Base-by-base conservation (phyloP, 768 basidiomycete species). In the Termitomyces sp. region DNA sequence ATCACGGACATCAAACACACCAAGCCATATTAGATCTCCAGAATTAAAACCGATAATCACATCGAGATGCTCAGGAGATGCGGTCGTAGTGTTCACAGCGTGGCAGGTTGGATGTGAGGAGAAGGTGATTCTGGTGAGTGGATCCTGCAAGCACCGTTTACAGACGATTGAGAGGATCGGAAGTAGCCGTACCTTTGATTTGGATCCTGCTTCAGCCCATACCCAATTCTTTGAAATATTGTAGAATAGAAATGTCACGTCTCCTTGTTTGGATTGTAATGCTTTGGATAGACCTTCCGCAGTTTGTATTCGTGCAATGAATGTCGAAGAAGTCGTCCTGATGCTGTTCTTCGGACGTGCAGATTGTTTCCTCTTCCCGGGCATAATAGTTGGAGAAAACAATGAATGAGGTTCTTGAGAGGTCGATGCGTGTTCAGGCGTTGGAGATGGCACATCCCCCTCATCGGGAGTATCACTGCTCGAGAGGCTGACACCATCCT, bases 11-110 rank as follows among this genome's bases (percentile, higher is more conserved):
- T 23, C 9, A 32, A 46, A 70, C 81, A 63, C 62, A 91, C 95
- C 95, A 57, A 98, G 79, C 97, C 97, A 98, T 51, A 98, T 75
- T 40, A 99, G 77, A 74, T 99, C 97, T n/a, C 97, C 97, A 0
- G 95, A 91, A 61, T 78, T 82, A 69, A 97, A 98, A 5, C 96
- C 97, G 66, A 98, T 89, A 59, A 98, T 82, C 6, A 97, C 79
- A 66, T 98, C 95, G 36, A 98, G 73, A 47, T 86, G 84, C 44
- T 93, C 88, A 12, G 88, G 75, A 3, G 86, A 87, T 7, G 91
- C 85, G 2, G 95, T 97, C 2, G 82, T 71, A 5, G 78, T 71
- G 64, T 97, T 96, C 33, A 96, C 86, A 67, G 93, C 88, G 70
- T 96, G 93, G 69, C 94, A 95, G 1, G 95, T 97, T 5, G 93